Conservation (phyloP, 2,329 filamentous ascomycete genomes). For the Aureobasidium leucospermi region DNA sequence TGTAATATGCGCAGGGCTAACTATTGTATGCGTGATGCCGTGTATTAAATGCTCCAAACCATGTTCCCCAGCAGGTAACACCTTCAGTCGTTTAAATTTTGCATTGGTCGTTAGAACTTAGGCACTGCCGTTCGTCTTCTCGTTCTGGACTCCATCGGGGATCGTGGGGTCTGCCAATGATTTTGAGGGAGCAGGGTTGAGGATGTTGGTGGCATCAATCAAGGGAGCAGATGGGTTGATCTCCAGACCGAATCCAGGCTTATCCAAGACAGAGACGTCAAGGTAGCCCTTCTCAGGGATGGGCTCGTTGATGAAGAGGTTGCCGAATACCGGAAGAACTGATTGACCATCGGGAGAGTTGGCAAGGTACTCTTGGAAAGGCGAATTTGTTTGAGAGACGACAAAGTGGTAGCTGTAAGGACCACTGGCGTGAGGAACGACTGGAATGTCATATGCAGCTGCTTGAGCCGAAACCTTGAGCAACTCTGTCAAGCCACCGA, state of each 20-base stretch:
- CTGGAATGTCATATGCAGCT: constrained; percentile 85
- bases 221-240: constrained; percentile 75
- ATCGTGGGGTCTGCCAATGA: constrained; percentile 26
- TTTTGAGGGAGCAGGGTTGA: constrained; percentile 55
- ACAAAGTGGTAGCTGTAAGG: constrained; percentile 97
- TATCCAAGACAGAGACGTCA: constrained; percentile 66
- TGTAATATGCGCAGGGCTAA: too few species aligned
- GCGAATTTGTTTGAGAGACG: constrained; percentile 83
- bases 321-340: constrained; percentile 85
- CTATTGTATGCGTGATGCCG: too few species aligned
- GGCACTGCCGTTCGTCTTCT: background rate
- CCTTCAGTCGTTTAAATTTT: background rate
- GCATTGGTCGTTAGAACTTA: background rate
- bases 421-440: constrained; percentile 89
- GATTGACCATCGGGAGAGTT: constrained; percentile 88
- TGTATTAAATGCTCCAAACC: background rate
- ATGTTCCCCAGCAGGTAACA: background rate
- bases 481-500: constrained; percentile 85
- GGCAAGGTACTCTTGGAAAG: constrained; percentile 93
- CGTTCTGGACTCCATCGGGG: background rate
- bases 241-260: constrained; percentile 84
- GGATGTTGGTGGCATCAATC: constrained; percentile 65
- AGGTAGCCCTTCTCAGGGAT: constrained; percentile 79
- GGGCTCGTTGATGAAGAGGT: constrained; percentile 83
- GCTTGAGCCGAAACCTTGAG: constrained; percentile 85